Base-by-base conservation (phyloP, 352 stramenopile genomes). In the Globisporangium ultimum region DNA sequence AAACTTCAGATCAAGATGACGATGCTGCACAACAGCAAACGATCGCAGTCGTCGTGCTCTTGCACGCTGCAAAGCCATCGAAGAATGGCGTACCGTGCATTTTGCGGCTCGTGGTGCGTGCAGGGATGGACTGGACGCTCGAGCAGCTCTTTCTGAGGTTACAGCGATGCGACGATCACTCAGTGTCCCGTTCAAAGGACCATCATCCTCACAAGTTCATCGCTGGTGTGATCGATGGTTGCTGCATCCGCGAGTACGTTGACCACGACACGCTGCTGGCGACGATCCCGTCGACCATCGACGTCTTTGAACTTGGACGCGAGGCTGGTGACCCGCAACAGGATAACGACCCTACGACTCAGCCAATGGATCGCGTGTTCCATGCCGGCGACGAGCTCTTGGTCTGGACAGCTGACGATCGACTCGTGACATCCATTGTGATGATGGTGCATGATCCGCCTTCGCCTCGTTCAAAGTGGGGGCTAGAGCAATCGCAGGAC, bases 221-320 rank as follows among this genome's bases (percentile, higher is more conserved):
- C 11, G 70, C 63, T 18, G 72, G 65, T 2, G 46, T 46, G 1
- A 9, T 75, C 1, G 67, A 63, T 18, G 68, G 73, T 0, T 58
- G 63, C n/a, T 49, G 50, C 5, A 67, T 79, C 15, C 48, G 70
- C 14, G 70, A 70, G 7, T 59, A 69, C 32, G 45, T 79, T 18
- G 70, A 79, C 20, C 51, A 55, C 0, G 70, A 82, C 24, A 63
- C 67, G 21, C 52, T 75, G 15, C n/a, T 82, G 9, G 45, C 41
- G 17, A 59, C 64, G 4, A 18, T 76, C 1, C 28, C 71, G 2
- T 68, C 53, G 1, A 58, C 67, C 1, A 61, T 77, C n/a, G 67
- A 86, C 41, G 58, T 73, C 6, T 80, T 80, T 45, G 75, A 88
- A 40, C 53, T 86, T 1, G 70, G 76, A 12, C 56, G 56, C 42